Conservation (phyloP, 129 eudicot species). For the Chrysanthemum makinoi region DNA sequence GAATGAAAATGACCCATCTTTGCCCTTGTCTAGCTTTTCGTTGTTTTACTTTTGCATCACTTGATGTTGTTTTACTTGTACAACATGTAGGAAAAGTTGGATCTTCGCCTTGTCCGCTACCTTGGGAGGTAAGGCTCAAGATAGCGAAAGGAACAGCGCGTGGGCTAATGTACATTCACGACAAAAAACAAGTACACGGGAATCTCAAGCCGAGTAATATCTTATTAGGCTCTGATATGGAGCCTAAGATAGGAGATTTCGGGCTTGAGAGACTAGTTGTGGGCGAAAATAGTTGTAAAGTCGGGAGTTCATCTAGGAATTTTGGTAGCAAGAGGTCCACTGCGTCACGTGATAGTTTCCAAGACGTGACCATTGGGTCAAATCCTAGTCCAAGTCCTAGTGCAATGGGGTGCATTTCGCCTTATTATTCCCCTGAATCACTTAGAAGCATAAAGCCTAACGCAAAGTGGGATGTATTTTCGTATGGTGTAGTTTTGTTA, state of each 20-base stretch:
- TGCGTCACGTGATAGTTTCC: slow-evolving; percentile 84
- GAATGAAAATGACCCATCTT: slow-evolving; percentile 39
- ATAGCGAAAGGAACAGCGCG: slow-evolving; percentile 95
- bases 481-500: slow-evolving; percentile 84
- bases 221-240: slow-evolving; percentile 76
- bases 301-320: slow-evolving; percentile 70
- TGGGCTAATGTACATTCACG: slow-evolving; percentile 84
- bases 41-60: not conserved
- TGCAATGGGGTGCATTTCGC: slow-evolving; percentile 61
- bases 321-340: slow-evolving; percentile 96
- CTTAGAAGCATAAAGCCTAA: slow-evolving; percentile 75
- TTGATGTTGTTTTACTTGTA: slow-evolving; percentile 1
- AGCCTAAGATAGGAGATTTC: slow-evolving; percentile 89
- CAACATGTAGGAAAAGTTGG: slow-evolving; percentile 72
- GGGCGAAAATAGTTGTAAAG: slow-evolving; percentile 62
- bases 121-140: slow-evolving; percentile 86
- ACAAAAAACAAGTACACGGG: slow-evolving; percentile 89
- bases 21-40: slow-evolving; percentile 7
- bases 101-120: slow-evolving; percentile 84
- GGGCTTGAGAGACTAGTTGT: slow-evolving; percentile 75
- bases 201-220: slow-evolving; percentile 89
- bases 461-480: slow-evolving; percentile 87
- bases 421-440: slow-evolving; percentile 89
- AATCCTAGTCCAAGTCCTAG: slow-evolving; percentile 94
- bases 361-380: slow-evolving; percentile 48